phyloP scores from a whole-genome alignment of 495 filamentous ascomycete genomes.

The Penicillium waksmanii region DNA sequence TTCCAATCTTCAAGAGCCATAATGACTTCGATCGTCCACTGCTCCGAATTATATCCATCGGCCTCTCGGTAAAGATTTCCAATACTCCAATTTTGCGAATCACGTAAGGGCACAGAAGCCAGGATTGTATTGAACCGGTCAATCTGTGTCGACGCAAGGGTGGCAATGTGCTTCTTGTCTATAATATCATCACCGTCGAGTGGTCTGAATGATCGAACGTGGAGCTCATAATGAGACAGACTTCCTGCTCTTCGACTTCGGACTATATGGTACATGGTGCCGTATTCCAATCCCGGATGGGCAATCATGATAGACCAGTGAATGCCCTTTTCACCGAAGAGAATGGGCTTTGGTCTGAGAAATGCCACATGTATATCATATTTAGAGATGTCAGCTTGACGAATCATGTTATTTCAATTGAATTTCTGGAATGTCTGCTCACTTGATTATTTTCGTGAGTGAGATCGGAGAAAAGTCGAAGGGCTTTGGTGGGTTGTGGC shows the following conservation, averaged over 20 bases:
- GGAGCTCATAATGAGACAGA: not conserved
- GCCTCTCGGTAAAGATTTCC: not conserved
- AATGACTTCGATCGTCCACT: slow-evolving; percentile 1
- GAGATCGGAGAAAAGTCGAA: not conserved
- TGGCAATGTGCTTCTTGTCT: not conserved
- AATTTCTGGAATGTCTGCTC: not conserved
- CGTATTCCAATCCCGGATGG: slow-evolving; percentile 4
- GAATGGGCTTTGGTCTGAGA: not conserved
- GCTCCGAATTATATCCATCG: not conserved
- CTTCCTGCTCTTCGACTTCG: not conserved
- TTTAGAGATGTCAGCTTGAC: not conserved
- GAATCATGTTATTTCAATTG: not conserved
- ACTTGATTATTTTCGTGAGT: not conserved
- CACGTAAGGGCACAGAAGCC: not conserved
- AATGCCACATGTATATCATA: slow-evolving; percentile 2
- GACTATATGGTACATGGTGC: slow-evolving; percentile 2
- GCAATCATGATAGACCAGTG: slow-evolving; percentile 7
- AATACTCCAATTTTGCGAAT: not conserved
- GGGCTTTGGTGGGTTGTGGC: not conserved
- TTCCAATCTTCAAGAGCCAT: slow-evolving; percentile 3
- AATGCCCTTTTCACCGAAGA: slow-evolving; percentile 2
- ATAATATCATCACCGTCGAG: not conserved
- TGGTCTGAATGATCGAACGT: slow-evolving; percentile 4
- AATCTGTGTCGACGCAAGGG: not conserved
- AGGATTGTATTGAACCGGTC: slow-evolving; percentile 2